Conservation (phyloP, 1,139 yeast genomes). For the Yamadazyma dushanensis region DNA sequence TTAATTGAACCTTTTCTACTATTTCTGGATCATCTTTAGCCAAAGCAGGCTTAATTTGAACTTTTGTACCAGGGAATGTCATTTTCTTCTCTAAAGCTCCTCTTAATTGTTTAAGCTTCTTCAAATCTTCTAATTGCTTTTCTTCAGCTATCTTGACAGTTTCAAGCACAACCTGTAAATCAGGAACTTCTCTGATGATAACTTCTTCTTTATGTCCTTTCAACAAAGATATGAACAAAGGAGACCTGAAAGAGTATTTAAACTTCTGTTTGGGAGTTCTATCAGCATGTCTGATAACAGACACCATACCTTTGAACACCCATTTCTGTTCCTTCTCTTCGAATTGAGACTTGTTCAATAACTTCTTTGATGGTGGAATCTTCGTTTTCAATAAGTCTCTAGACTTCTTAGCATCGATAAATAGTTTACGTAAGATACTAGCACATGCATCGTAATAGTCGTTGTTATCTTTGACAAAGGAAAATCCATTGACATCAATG, state of each 20-base stretch:
- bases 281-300: conserved; percentile 95
- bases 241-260: conserved; percentile 90
- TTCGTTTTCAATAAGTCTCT: conserved; percentile 42
- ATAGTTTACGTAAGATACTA: conserved; percentile 70
- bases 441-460: conserved; percentile 87
- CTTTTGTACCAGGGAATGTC: conserved; percentile 92
- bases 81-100: conserved; percentile 87
- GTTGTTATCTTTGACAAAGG: conserved; percentile 91
- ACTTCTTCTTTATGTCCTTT: conserved; percentile 97
- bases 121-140: conserved; percentile 74
- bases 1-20: conserved; percentile 93
- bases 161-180: conserved; percentile 79
- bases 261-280: conserved; percentile 99
- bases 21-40: conserved; percentile 57
- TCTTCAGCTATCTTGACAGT: conserved; percentile 83
- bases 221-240: conserved; percentile 78
- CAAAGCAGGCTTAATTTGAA: conserved; percentile 89
- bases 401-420: conserved; percentile 55
- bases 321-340: conserved; percentile 93
- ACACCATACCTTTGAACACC: conserved; percentile 92
- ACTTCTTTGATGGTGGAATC: conserved; percentile 39
- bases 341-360: conserved; percentile 41
- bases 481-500: conserved; percentile 97
- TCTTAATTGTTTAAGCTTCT: conserved; percentile 73
- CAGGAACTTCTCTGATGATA: conserved; percentile 85